Percentiles rank a stretch among this genome's conserved stretches.
Evolutionary conservation across 2,329 filamentous ascomycete species (phyloP).

Genomic region (Cercospora nicotianae): DNA sequence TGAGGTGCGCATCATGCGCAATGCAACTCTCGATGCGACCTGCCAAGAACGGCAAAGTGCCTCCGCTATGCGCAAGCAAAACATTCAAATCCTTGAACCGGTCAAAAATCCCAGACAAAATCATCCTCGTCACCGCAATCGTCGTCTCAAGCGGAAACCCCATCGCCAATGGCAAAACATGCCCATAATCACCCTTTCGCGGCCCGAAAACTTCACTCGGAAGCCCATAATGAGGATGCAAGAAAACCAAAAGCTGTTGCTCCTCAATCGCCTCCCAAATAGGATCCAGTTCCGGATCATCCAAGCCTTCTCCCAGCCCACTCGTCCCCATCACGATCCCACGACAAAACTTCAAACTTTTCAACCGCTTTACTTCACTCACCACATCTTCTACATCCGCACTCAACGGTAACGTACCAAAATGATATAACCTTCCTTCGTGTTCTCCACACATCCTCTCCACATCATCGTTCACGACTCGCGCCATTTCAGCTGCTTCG

Average conservation of each 20-base stretch:
- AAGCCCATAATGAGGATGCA: slow-evolving; percentile 91
- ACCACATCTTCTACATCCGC: slow-evolving; percentile 63
- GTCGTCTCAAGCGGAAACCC: slow-evolving; percentile 93
- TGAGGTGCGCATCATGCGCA: slow-evolving; percentile 73
- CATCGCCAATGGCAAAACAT: slow-evolving; percentile 80
- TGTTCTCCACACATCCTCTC: slow-evolving; percentile 67
- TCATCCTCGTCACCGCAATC: slow-evolving; percentile 84
- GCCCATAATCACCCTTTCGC: slow-evolving; percentile 72
- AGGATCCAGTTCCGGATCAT: slow-evolving; percentile 71
- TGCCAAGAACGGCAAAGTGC: slow-evolving; percentile 83
- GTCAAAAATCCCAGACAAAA: slow-evolving; percentile 83
- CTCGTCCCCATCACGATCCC: slow-evolving; percentile 89
- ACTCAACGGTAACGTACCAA: slow-evolving; percentile 77
- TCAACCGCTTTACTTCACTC: slow-evolving; percentile 64
- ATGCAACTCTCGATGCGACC: slow-evolving; percentile 88
- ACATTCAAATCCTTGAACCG: slow-evolving; percentile 67
- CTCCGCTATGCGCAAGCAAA: slow-evolving; percentile 83
- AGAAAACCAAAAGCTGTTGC: slow-evolving; percentile 67
- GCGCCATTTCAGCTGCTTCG: slow-evolving; percentile 64
- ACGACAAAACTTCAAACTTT: slow-evolving; percentile 64
- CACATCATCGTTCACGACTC: slow-evolving; percentile 74
- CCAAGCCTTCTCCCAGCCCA: slow-evolving; percentile 75
- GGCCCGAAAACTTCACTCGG: slow-evolving; percentile 78
- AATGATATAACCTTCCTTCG: slow-evolving; percentile 73
- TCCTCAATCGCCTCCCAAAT: slow-evolving; percentile 70